Conservation (phyloP, 2,329 filamentous ascomycete genomes). For the Fusarium bulbicola region DNA sequence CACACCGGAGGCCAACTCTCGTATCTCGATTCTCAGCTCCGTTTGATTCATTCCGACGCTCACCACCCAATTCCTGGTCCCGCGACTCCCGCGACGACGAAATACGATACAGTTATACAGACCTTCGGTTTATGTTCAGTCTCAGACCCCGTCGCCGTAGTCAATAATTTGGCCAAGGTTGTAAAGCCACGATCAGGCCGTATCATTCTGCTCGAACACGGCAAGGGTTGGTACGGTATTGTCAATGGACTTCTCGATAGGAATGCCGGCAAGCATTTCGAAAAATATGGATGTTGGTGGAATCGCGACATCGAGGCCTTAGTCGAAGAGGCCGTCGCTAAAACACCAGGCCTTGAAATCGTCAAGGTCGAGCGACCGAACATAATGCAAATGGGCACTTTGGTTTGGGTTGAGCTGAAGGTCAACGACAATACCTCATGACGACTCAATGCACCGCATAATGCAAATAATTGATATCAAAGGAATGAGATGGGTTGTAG, state of each 20-base stretch:
- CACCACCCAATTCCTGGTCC: slow-evolving; percentile 52
- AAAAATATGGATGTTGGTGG: slow-evolving; percentile 73
- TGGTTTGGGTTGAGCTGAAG: slow-evolving; percentile 66
- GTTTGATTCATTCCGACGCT: slow-evolving; percentile 61
- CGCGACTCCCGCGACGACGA: slow-evolving; percentile 48
- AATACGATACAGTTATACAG: slow-evolving; percentile 71
- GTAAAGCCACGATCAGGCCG: slow-evolving; percentile 65
- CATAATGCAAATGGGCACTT: slow-evolving; percentile 64
- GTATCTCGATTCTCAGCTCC: slow-evolving; percentile 54
- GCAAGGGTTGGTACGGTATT: slow-evolving; percentile 62
- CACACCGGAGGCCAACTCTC: slow-evolving; percentile 49
- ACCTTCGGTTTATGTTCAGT: slow-evolving; percentile 73
- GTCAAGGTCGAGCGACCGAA: slow-evolving; percentile 63
- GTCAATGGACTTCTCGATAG: slow-evolving; percentile 66
- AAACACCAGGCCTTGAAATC: slow-evolving; percentile 64
- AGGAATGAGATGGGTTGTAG: slow-evolving; percentile 35
- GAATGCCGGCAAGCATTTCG: slow-evolving; percentile 64
- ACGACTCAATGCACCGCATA: slow-evolving; percentile 5
- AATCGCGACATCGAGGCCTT: slow-evolving; percentile 69
- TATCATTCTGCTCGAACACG: slow-evolving; percentile 71
- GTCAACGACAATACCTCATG: slow-evolving; percentile 43
- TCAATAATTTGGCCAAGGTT: slow-evolving; percentile 61
- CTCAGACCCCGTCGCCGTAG: slow-evolving; percentile 61
- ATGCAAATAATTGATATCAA: not conserved
- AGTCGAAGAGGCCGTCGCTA: slow-evolving; percentile 58